Conservation (phyloP, 768 basidiomycete genomes). For the Epithele typhae region DNA sequence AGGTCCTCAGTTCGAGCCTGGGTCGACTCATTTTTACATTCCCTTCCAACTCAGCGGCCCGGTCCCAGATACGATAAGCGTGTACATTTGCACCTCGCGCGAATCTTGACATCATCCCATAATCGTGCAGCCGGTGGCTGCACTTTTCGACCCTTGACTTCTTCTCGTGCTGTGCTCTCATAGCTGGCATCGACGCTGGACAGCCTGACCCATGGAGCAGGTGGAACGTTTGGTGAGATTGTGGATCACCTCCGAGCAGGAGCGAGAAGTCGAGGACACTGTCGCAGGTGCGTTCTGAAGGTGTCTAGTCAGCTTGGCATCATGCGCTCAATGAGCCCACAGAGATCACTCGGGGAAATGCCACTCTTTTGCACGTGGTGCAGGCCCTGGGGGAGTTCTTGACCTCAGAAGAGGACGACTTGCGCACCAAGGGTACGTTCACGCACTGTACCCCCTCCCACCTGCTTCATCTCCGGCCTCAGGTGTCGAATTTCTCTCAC, state of each 20-base stretch:
- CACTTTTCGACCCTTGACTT: too few species aligned
- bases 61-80: too few species aligned
- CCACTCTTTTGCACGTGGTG: conserved; percentile 72
- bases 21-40: conserved; percentile 38
- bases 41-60: too few species aligned
- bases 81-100: too few species aligned
- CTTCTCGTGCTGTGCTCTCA: too few species aligned
- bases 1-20: conserved; percentile 71
- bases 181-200: too few species aligned
- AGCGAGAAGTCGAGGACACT: conserved; percentile 54
- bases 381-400: conserved; percentile 85
- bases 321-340: neutral
- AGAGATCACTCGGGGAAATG: conserved; percentile 52
- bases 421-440: conserved; percentile 70
- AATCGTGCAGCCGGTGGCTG: too few species aligned
- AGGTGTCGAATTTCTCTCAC: conserved; percentile 86
- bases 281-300: conserved; percentile 49
- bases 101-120: too few species aligned
- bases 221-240: conserved; percentile 57
- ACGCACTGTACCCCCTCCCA: conserved; percentile 31
- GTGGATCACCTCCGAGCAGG: conserved; percentile 65
- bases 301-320: conserved; percentile 29
- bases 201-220: conserved; percentile 43
- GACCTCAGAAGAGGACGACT: conserved; percentile 76
- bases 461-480: neutral